Evolutionary conservation across 305 asterid genomes (phyloP), one percentile per base, ranked within the genome.

Genomic region (Plantago coronopus): DNA sequence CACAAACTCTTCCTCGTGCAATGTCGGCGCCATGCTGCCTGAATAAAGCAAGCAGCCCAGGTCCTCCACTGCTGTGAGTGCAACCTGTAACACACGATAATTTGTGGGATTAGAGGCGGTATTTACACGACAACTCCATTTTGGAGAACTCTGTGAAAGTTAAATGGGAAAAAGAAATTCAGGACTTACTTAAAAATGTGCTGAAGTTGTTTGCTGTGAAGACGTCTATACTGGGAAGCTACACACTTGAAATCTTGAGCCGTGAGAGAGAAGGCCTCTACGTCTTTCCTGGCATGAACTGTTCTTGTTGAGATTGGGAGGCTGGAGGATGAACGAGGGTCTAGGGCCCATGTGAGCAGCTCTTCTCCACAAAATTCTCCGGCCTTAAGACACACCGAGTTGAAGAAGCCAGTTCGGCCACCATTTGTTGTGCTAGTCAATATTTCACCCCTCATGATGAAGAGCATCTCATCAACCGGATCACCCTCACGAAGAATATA

Each of bases 301-400:
- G 93, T 87, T 71, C 90, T 72, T 12, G 89, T 84, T 13, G 95
- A 87, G 48, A 71, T 68, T 1, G 88, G 95, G 19, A 82, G 83
- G 70, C 76, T 73, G 9, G 87, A 65, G 2, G 83, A 75, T 11
- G 86, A 72, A 37, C 74, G 76, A 49, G 95, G 93, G 70, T 84
- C 85, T 50, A 87, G 64, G 63, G 91, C 95, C 95, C 95, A 83
- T 13, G 89, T 78, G 19, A 76, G 67, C 58, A 84, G 88, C 72
- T 75, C 89, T 62, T 84, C 93, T 69, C 88, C 93, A 50, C 91
- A 84, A 64, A 84, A 85, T 29, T 66, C 85, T 9, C 87, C 94
- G 0, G 76, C 83, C 20, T 47, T 63, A 18, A 85, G 89, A 50
- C 61, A 54, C 9, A n/a, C 85, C 14, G 81, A 76, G 65, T 82